Evolutionary conservation across 2,329 filamentous ascomycete species (phyloP), one percentile per base, ranked within the genome.

Genomic region (Kalaharituber pfeilii): DNA sequence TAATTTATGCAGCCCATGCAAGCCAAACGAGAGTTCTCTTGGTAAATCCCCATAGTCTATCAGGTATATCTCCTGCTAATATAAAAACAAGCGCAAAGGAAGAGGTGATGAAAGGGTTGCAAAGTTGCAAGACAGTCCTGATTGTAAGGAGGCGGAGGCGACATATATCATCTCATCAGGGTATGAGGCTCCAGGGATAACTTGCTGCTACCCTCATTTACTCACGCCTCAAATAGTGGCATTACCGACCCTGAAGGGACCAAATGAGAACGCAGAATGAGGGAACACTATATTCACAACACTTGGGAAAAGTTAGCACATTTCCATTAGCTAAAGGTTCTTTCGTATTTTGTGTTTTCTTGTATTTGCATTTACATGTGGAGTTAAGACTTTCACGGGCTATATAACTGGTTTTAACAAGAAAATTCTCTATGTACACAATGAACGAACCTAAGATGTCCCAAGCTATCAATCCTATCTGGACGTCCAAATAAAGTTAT

Each of bases 121-220:
- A 2, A 83, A 83, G 68, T 76, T 55, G 49, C 56, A 62, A 53
- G 47, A 59, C 39, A 60, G 62, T 11, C 57, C 57, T 78, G 80
- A 82, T 62, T 82, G 80, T 62, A 79, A 80, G 4, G 80, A 84
- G 65, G 73, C 73, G 50, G 80, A 84, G 66, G 79, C 80, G 25
- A 82, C 76, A 1, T 84, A 84, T 66, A 73, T 83, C 59, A 84
- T 84, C 61, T 82, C 79, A 26, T 79, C 75, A 57, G 80, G 80
- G 60, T 61, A 51, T 26, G 57, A 53, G n/a, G n/a, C n/a, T 49
- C 29, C 15, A 49, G 24, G 6, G 44, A 3, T 13, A n/a, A 8
- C 18, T 26, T 20, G 15, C 44, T 20, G n/a, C 44, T 20, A 22
- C 22, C 44, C 2, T 7, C 24, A 3, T 22, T 49, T 26, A 49